These are phyloP conservation scores for Escallonia rubra DNA, from an alignment of 129 eudicot genomes.

Conservation along the genomic window DNA sequence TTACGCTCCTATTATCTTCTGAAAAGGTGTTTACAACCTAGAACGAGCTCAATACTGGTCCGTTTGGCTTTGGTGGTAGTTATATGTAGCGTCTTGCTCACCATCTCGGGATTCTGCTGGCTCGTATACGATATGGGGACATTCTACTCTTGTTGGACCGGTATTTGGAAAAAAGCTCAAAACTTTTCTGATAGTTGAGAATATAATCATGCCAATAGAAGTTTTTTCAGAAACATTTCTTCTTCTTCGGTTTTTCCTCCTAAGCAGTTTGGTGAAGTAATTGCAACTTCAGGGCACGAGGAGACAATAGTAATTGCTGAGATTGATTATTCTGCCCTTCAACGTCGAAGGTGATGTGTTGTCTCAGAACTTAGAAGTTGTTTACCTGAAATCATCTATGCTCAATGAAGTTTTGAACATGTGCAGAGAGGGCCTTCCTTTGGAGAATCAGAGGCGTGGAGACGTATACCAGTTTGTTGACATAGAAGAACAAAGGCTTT, in stretches of 20 bases:
- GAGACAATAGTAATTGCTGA: constrained; percentile 19
- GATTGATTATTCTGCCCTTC: constrained; percentile 18
- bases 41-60: neutral
- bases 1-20: neutral
- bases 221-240: neutral
- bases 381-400: neutral
- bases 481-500: neutral
- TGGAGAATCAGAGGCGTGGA: constrained; percentile 12
- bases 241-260: neutral
- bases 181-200: neutral
- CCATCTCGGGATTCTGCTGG: constrained; percentile 25
- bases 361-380: neutral
- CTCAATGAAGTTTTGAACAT: neutral
- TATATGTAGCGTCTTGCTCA: constrained; percentile 36
- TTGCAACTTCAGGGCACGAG: constrained; percentile 24
- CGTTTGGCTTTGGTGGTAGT: constrained; percentile 6
- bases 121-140: constrained; percentile 27
- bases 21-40: neutral
- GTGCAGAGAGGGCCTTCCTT: constrained; percentile 21
- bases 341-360: constrained; percentile 1
- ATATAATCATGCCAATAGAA: neutral
- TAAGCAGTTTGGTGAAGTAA: constrained; percentile 21
- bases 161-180: neutral
- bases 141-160: constrained; percentile 31
- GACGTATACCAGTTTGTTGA: constrained; percentile 15